These are phyloP conservation scores for Bassia scoparia DNA, from an alignment of 148 eudicot species.

Conservation along the genomic window DNA sequence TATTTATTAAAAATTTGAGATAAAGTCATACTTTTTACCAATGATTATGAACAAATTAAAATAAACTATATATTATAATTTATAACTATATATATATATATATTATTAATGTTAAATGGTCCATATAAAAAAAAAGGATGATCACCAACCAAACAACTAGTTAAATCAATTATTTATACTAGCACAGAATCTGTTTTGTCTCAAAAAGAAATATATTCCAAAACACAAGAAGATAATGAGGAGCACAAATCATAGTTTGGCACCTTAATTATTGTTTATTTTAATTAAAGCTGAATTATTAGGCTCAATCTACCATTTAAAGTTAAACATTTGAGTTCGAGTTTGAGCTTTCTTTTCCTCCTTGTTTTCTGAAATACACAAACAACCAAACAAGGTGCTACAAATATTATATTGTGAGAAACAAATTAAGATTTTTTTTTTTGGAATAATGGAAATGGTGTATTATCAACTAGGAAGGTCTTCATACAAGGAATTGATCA, in stretches of 20 bases:
- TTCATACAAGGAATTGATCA: constrained; percentile 62
- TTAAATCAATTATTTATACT: constrained; percentile 3
- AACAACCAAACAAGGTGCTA: background rate
- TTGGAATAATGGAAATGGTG: constrained; percentile 56
- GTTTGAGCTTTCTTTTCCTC: background rate
- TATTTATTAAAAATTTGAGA: background rate
- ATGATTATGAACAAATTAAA: background rate
- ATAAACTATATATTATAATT: constrained; percentile 14
- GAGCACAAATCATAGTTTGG: constrained; percentile 27
- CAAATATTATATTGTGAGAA: constrained; percentile 9
- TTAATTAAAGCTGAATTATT: background rate
- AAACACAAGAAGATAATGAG: constrained; percentile 17
- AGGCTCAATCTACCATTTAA: constrained; percentile 16
- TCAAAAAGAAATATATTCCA: constrained; percentile 20
- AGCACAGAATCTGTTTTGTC: constrained; percentile 14
- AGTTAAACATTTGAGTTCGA: background rate
- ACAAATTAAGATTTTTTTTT: background rate
- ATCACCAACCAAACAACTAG: constrained; percentile 33
- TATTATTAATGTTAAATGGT: constrained; percentile 14
- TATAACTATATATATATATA: no score
- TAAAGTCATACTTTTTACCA: background rate
- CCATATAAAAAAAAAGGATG: constrained; percentile 18
- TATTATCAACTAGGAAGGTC: constrained; percentile 54
- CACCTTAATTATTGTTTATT: constrained; percentile 18
- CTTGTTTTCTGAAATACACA: constrained; percentile 3